Evolutionary conservation across 2,329 filamentous ascomycete species (phyloP).

Genomic region (Zalaria sp.): DNA sequence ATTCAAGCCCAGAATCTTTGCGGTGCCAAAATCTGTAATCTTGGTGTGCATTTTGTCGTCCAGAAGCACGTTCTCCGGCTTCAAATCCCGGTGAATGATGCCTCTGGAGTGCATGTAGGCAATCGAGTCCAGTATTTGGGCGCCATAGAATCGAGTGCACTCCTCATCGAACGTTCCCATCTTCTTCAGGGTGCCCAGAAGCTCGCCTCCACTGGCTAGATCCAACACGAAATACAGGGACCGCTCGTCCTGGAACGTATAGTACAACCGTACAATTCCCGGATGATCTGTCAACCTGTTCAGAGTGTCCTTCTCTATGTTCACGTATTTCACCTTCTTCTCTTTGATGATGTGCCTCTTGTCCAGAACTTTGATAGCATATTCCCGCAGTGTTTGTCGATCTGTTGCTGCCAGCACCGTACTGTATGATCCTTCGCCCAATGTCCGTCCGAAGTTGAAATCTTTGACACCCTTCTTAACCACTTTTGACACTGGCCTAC

Average conservation of each 20-base stretch:
- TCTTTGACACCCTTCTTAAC: constrained; percentile 97
- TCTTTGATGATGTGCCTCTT: constrained; percentile 99
- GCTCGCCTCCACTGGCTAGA: constrained; percentile 79
- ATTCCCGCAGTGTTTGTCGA: constrained; percentile 85
- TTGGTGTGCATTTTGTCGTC: constrained; percentile 97
- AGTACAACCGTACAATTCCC: constrained; percentile 90
- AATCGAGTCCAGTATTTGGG: constrained; percentile 90
- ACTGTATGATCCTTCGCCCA: constrained; percentile 96
- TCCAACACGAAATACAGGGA: constrained; percentile 96
- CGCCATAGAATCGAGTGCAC: constrained; percentile 85
- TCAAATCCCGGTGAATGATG: constrained; percentile 91
- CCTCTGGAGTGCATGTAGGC: constrained; percentile 96
- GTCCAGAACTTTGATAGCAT: constrained; percentile 95
- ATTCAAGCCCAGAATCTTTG: constrained; percentile 66
- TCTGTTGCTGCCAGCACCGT: constrained; percentile 89
- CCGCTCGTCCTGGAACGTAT: constrained; percentile 94
- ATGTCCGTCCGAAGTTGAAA: constrained; percentile 79
- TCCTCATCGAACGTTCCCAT: constrained; percentile 90
- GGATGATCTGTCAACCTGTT: constrained; percentile 94
- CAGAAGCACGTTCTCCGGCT: constrained; percentile 90
- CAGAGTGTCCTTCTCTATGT: constrained; percentile 96
- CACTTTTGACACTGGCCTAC: constrained; percentile 64
- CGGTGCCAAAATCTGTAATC: constrained; percentile 96
- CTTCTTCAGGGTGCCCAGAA: constrained; percentile 85
- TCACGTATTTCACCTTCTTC: constrained; percentile 99